Evolutionary conservation across 1,139 yeast species (phyloP).

Genomic region (Sugiyamaella sp.): DNA sequence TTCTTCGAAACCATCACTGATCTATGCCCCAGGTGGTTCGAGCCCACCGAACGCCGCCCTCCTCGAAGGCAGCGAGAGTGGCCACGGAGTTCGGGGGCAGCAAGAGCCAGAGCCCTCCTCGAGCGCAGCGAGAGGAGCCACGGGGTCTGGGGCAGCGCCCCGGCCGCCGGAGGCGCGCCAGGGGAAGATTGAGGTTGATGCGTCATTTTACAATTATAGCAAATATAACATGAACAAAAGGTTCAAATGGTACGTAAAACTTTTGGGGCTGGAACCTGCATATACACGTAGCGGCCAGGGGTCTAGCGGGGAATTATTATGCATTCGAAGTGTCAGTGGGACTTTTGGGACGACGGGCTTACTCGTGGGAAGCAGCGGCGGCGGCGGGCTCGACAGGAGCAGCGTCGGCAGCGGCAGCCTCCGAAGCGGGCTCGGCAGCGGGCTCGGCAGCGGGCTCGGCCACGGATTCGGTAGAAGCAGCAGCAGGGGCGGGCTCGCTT

Average conservation of each 20-base stretch:
- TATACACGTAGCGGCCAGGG: constrained; percentile 11
- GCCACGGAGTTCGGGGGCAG: no score
- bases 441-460: constrained; percentile 8
- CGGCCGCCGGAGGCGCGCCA: not conserved
- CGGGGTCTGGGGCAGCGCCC: constrained; percentile 1
- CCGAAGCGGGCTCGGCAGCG: not conserved
- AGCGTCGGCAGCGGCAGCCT: not conserved
- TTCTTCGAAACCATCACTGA: no score
- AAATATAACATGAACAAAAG: constrained; percentile 12
- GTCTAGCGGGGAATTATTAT: not conserved
- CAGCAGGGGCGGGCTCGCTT: constrained; percentile 18
- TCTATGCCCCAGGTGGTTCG: no score
- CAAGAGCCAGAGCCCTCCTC: not conserved
- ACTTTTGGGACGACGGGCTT: not conserved
- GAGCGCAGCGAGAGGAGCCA: not conserved
- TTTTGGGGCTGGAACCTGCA: constrained; percentile 6
- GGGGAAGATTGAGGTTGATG: constrained; percentile 4
- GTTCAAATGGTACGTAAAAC: constrained; percentile 10
- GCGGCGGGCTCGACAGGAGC: not conserved
- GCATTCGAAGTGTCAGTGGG: constrained; percentile 12
- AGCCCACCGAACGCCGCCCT: no score
- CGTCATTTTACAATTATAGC: constrained; percentile 17
- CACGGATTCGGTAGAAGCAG: constrained; percentile 13
- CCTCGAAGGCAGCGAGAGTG: no score
- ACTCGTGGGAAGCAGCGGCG: not conserved